Percentiles rank a stretch among this genome's conserved stretches.
phyloP scores from a whole-genome alignment of 129 eudicot species.

The Artemisia argyi region DNA sequence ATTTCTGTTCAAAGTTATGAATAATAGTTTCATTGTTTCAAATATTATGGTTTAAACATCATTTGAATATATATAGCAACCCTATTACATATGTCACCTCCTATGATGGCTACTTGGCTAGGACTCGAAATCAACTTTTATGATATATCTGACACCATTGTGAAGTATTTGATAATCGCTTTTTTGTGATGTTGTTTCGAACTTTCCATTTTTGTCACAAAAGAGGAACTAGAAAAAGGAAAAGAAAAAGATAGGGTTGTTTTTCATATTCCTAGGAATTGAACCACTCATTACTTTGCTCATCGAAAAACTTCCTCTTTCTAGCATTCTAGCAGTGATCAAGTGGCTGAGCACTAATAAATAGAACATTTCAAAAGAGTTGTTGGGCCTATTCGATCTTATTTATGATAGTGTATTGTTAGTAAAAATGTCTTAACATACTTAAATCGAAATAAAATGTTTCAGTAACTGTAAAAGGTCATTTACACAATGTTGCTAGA shows the following conservation, averaged over 20 bases:
- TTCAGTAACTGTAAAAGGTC: too few relatives aligned
- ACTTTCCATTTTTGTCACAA: slow-evolving; percentile 3
- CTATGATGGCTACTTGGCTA: neutral
- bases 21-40: neutral
- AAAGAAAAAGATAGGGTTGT: neutral
- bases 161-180: slow-evolving; percentile 8
- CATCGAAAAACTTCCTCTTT: too few relatives aligned
- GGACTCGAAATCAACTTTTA: neutral
- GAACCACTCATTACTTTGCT: too few relatives aligned
- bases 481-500: too few relatives aligned
- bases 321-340: too few relatives aligned
- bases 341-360: too few relatives aligned
- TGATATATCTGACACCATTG: neutral
- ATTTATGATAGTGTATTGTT: too few relatives aligned
- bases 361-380: too few relatives aligned
- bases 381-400: too few relatives aligned
- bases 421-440: too few relatives aligned
- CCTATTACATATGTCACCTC: neutral
- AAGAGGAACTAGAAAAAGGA: neutral
- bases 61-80: neutral
- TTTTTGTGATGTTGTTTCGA: slow-evolving; percentile 9
- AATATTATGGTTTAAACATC: neutral
- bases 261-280: neutral
- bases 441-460: too few relatives aligned
- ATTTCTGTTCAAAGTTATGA: neutral